A percentile compares a stretch with the other conserved stretches of the same genome.
Evolutionary conservation across 2,329 filamentous ascomycete species (phyloP).

Genomic region (Sclerotinia minor): DNA sequence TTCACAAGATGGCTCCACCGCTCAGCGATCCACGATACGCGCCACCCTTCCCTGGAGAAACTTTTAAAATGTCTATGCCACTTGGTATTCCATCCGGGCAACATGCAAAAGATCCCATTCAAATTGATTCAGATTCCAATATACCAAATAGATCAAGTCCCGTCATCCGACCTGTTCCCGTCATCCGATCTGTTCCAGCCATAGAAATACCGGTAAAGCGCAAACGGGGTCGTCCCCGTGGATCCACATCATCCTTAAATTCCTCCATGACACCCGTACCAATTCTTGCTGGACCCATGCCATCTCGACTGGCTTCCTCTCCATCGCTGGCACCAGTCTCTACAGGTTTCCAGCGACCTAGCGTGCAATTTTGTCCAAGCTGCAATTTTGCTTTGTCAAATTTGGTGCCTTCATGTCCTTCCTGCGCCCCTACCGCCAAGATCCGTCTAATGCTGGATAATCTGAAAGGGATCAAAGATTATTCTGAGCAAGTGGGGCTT

Average conservation of each 20-base stretch:
- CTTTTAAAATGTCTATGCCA: background rate
- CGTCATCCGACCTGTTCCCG: background rate
- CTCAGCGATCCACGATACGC: background rate
- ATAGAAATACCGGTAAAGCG: constrained; percentile 10
- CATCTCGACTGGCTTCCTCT: background rate
- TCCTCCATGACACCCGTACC: background rate
- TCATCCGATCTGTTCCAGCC: background rate
- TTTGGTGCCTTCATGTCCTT: constrained; percentile 4
- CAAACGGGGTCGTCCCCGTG: constrained; percentile 11
- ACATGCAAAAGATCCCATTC: background rate
- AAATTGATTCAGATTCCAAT: background rate
- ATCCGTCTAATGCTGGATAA: constrained; percentile 18
- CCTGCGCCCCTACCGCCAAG: background rate
- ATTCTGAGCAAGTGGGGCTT: background rate
- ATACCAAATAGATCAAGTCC: background rate
- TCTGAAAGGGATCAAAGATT: constrained; percentile 6
- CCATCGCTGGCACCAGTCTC: background rate
- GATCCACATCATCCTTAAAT: background rate
- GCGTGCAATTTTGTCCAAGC: background rate
- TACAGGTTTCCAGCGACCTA: background rate
- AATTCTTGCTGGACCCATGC: background rate
- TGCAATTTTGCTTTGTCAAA: background rate
- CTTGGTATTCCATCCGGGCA: background rate
- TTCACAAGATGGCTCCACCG: background rate
- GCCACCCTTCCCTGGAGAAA: background rate